Percentiles rank a stretch among this genome's conserved stretches.
These are phyloP conservation scores for Metarhizium sp. DNA, from an alignment of 2,329 filamentous ascomycete species.

Conservation along the genomic window DNA sequence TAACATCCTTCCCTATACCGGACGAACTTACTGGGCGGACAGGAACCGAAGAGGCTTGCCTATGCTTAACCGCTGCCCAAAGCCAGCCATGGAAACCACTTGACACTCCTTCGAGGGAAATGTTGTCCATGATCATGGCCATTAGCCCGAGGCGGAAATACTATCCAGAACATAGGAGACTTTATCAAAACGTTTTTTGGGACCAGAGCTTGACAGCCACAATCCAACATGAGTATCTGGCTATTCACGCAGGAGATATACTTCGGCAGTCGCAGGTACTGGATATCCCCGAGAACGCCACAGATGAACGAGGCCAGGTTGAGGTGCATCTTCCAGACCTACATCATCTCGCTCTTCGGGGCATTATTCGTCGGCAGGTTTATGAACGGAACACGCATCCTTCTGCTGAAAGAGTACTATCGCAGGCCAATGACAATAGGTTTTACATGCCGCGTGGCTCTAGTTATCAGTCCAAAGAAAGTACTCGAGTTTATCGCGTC, in stretches of 20 bases:
- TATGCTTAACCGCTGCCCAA: slow-evolving; percentile 35
- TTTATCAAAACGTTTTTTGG: slow-evolving; percentile 28
- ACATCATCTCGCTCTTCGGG: slow-evolving; percentile 3
- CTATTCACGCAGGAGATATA: slow-evolving; percentile 19
- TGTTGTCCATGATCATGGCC: neutral
- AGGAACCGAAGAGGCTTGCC: slow-evolving; percentile 50
- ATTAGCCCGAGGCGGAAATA: slow-evolving; percentile 13
- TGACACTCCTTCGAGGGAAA: neutral
- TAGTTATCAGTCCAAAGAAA: too few species aligned
- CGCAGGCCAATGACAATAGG: too few species aligned
- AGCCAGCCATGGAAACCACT: slow-evolving; percentile 40
- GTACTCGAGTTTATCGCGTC: too few species aligned
- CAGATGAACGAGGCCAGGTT: neutral
- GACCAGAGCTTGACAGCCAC: slow-evolving; percentile 17
- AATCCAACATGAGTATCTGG: slow-evolving; percentile 29
- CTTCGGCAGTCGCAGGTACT: slow-evolving; percentile 20
- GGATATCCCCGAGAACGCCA: slow-evolving; percentile 8
- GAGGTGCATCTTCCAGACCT: neutral
- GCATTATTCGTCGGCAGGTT: slow-evolving; percentile 13
- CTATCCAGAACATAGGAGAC: slow-evolving; percentile 24
- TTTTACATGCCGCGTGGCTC: too few species aligned
- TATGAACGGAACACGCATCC: too few species aligned
- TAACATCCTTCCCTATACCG: slow-evolving; percentile 47
- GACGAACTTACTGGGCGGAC: slow-evolving; percentile 50
- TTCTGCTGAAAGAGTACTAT: too few species aligned